phyloP scores from a whole-genome alignment of 495 filamentous ascomycete species.

The Penicillium waksmanii region DNA sequence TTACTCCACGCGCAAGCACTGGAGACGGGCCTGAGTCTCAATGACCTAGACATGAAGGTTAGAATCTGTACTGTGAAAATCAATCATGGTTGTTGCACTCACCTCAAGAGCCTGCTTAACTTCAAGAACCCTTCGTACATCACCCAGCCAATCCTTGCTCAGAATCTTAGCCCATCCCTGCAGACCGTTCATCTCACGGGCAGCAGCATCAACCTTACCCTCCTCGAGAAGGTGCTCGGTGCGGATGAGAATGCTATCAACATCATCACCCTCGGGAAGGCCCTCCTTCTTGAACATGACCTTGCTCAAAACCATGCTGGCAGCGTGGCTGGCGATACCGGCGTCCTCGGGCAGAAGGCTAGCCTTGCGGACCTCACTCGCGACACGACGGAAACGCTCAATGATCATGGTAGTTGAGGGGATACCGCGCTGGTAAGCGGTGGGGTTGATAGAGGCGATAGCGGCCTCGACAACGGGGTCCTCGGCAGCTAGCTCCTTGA shows the following conservation, averaged over 20 bases:
- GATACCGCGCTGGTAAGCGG: conserved; percentile 90
- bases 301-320: conserved; percentile 84
- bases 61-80: background rate
- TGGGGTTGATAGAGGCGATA: conserved; percentile 90
- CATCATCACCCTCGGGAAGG: conserved; percentile 84
- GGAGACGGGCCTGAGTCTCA: conserved; percentile 53
- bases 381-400: conserved; percentile 95
- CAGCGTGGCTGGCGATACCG: conserved; percentile 90
- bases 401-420: conserved; percentile 81
- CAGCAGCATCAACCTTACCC: conserved; percentile 86
- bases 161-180: conserved; percentile 92
- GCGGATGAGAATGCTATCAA: conserved; percentile 88
- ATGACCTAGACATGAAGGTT: conserved; percentile 40
- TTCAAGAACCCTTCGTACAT: conserved; percentile 86
- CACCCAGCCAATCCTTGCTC: conserved; percentile 88
- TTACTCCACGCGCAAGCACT: conserved; percentile 55
- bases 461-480: conserved; percentile 87
- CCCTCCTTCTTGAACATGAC: conserved; percentile 92
- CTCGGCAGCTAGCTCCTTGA: conserved; percentile 86
- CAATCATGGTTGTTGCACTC: conserved; percentile 35
- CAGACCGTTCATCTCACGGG: conserved; percentile 91
- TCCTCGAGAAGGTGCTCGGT: conserved; percentile 89
- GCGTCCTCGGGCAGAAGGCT: conserved; percentile 88
- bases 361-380: conserved; percentile 90
- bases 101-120: conserved; percentile 96